Conservation (phyloP, 352 stramenopile genomes). For the Pythium sp. region DNA sequence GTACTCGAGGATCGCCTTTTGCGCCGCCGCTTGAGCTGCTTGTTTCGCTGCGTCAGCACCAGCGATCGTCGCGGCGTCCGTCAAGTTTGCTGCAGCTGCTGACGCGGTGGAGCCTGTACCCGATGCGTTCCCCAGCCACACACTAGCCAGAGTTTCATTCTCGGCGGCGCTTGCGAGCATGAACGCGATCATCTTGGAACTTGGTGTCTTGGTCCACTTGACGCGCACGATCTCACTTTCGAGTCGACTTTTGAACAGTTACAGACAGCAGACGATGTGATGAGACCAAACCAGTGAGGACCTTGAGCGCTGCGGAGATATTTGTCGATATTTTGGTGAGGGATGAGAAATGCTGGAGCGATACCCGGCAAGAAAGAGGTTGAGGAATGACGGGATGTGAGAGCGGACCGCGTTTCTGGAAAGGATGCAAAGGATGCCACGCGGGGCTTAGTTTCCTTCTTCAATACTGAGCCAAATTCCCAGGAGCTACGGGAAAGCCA, state of each 20-base stretch:
- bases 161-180: background rate
- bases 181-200: constrained; percentile 5
- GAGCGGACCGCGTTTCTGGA: background rate
- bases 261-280: background rate
- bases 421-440: background rate
- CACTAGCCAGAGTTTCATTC: background rate
- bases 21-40: background rate
- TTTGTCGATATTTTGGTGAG: background rate
- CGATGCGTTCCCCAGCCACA: background rate
- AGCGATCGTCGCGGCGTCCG: background rate
- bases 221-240: background rate
- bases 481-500: background rate
- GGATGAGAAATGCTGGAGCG: background rate
- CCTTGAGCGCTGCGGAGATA: too few relatives aligned
- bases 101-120: background rate
- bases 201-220: background rate
- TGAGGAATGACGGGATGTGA: constrained; percentile 2
- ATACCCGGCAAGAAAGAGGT: background rate
- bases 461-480: background rate
- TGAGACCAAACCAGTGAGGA: background rate
- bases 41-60: background rate
- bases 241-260: background rate
- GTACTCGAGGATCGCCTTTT: constrained; percentile 7
- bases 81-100: background rate
- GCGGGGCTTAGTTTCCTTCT: background rate